Evolutionary conservation across 106 monocot genomes (phyloP), one percentile per base, ranked within the genome.

Genomic region (Dioscorea alata): DNA sequence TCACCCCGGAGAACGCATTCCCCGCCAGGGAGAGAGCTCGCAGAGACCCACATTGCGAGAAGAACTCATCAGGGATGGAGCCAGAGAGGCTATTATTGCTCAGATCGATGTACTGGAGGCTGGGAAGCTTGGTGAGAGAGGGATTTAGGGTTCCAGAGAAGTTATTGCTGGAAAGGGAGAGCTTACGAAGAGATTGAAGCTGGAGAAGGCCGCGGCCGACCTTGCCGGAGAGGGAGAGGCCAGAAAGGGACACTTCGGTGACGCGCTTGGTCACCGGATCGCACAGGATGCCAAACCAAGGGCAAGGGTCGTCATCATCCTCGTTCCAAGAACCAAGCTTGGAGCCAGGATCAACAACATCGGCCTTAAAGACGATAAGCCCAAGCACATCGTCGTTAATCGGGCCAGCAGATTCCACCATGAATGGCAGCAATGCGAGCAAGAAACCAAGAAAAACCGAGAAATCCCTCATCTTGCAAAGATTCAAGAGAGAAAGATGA

Each of bases 351-450:
- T 99, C 97, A 4, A 6, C 18, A 23, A 99, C 67, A 24, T 81
- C 93, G 57, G 93, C 80, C 68, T 99, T 99, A 83, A 99, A 90
- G 65, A 93, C 93, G 69, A 99, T 85, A 31, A 99, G 82, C 48
- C 93, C 99, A n/a, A 99, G 99, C 18, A 93, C 74, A 66, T 99
- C 99, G 64, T 90, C 93, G 85, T 87, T 99, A 33, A 71, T 51
- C 16, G 74, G 70, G 13, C 69, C 77, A 19, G 69, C 58, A 34
- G 76, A 67, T 19, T 65, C 18, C 7, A 59, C 16, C 6, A 63
- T 23, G 21, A 63, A 16, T 4, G 72, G 62, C 16, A 60, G 32
- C 20, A 80, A 21, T 14, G 82, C 23, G 13, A 82, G 48, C 28
- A 73, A 68, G 59, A 21, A 71, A 56, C 57, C 48, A 19, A 66